Percentiles rank a stretch among this genome's conserved stretches.
Conservation (phyloP, 371 early-diverging fungal genomes). For the Rhizopus microsporus region DNA sequence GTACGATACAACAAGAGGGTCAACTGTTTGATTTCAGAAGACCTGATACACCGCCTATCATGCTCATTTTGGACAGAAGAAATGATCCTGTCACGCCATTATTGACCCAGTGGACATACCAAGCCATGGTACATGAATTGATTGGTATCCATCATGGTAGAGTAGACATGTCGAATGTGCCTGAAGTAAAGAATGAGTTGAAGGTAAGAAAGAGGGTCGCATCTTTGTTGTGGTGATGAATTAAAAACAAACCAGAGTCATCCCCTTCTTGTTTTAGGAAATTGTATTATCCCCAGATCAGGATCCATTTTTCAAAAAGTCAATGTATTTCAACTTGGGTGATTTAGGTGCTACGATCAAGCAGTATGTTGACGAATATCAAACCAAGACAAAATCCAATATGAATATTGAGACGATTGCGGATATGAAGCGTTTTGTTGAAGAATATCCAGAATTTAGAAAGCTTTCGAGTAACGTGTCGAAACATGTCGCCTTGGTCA, state of each 20-base stretch:
- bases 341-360: conserved; percentile 95
- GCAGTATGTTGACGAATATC: conserved; percentile 91
- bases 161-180: conserved; percentile 84
- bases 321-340: conserved; percentile 90
- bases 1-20: conserved; percentile 78
- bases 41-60: conserved; percentile 81
- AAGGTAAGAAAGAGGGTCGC: conserved; percentile 61
- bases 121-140: conserved; percentile 98
- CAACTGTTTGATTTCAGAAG: conserved; percentile 82
- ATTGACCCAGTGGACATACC: conserved; percentile 98
- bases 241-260: background rate
- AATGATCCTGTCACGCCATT: conserved; percentile 98
- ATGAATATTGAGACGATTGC: conserved; percentile 91
- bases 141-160: conserved; percentile 94
- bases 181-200: conserved; percentile 81
- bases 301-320: conserved; percentile 89
- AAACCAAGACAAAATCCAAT: conserved; percentile 83
- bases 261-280: conserved; percentile 54
- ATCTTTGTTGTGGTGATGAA: no score
- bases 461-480: conserved; percentile 94
- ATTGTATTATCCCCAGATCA: conserved; percentile 86
- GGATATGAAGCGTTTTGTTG: conserved; percentile 98
- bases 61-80: conserved; percentile 92
- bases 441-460: conserved; percentile 96
- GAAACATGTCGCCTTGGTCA: conserved; percentile 95